A percentile compares a stretch with the other conserved stretches of the same genome.
Conservation (phyloP, 805 yeast species). For the Sugiyamaella marilandica region DNA sequence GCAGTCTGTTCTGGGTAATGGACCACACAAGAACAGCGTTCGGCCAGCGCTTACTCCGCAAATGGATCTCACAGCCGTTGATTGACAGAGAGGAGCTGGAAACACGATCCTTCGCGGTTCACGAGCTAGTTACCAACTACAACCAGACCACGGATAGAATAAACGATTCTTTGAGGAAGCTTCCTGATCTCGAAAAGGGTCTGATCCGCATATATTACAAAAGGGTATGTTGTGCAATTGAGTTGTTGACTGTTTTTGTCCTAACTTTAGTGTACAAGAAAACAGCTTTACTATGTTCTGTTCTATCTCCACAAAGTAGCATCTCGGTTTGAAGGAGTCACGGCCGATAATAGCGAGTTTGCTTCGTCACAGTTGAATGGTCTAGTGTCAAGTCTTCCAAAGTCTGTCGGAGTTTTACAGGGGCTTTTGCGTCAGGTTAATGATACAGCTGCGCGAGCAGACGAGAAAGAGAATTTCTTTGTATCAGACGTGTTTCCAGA, state of each 20-base stretch:
- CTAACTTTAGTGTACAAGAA: constrained; percentile 42
- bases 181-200: constrained; percentile 57
- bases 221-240: constrained; percentile 20
- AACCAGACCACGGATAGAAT: constrained; percentile 28
- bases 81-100: constrained; percentile 49
- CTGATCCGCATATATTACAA: constrained; percentile 58
- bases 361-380: constrained; percentile 36
- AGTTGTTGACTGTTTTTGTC: neutral
- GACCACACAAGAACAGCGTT: constrained; percentile 76
- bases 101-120: constrained; percentile 59
- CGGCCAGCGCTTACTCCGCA: constrained; percentile 61
- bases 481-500: constrained; percentile 17
- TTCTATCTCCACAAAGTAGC: constrained; percentile 38
- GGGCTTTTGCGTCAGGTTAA: constrained; percentile 24
- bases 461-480: constrained; percentile 26
- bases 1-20: constrained; percentile 73
- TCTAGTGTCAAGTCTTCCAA: constrained; percentile 38
- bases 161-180: constrained; percentile 26
- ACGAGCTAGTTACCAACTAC: constrained; percentile 14
- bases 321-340: constrained; percentile 27
- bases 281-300: constrained; percentile 54
- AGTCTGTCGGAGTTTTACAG: constrained; percentile 30
- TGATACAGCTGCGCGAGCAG: constrained; percentile 24
- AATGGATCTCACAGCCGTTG: constrained; percentile 77
- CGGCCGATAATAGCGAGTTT: constrained; percentile 16